Conservation (phyloP, 208 protist species). For the Trichomonas tenax region DNA sequence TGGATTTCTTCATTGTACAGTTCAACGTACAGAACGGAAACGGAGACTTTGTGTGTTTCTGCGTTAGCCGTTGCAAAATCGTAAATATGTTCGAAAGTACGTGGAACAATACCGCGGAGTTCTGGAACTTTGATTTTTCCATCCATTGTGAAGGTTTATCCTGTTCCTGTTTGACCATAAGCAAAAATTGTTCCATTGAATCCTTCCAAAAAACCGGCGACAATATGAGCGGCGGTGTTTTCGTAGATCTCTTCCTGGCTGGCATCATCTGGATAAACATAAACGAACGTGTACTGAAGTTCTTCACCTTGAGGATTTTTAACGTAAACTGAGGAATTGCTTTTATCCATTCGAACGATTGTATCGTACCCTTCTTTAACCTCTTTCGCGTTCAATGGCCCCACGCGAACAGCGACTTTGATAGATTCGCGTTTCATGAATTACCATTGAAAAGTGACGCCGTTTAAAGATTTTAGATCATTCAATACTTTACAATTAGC, state of each 20-base stretch:
- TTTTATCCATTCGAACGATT: neutral
- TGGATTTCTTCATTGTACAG: conserved; percentile 31
- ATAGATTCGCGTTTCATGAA: conserved; percentile 29
- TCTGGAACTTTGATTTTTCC: neutral
- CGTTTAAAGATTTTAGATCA: no score
- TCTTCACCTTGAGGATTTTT: neutral
- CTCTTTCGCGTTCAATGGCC: conserved; percentile 29
- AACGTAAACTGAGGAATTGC: neutral
- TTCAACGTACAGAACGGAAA: conserved; percentile 26
- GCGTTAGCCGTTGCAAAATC: neutral
- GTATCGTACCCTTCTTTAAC: neutral
- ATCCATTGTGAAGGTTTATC: conserved; percentile 24
- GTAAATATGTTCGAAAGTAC: conserved; percentile 25
- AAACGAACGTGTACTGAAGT: neutral
- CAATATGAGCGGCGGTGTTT: neutral
- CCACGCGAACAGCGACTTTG: conserved; percentile 28
- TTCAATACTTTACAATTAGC: no score
- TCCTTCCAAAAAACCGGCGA: conserved; percentile 33
- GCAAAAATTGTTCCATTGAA: conserved; percentile 43
- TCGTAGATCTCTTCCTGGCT: conserved; percentile 13
- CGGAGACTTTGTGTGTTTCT: neutral
- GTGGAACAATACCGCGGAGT: neutral
- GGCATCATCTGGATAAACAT: neutral
- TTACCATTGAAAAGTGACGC: no score
- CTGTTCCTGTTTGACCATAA: conserved; percentile 43